phyloP scores from a whole-genome alignment of 2,329 filamentous ascomycete genomes.

The Pseudocercospora fijiensis region DNA sequence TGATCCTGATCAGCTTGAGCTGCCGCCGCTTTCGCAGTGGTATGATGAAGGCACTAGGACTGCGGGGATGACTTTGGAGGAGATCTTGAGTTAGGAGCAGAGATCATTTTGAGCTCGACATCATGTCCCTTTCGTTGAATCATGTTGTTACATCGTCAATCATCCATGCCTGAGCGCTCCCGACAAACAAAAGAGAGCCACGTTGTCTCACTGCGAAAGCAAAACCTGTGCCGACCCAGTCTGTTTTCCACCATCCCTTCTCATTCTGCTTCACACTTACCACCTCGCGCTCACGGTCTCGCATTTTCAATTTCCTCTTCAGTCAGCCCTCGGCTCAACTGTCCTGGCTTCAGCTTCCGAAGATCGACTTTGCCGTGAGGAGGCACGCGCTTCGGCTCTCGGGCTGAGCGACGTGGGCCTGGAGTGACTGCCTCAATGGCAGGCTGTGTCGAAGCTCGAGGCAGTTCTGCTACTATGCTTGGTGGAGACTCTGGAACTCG shows the following conservation, averaged over 20 bases:
- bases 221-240: too few species aligned
- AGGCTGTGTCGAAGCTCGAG: not conserved
- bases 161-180: not conserved
- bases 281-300: not conserved
- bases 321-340: not conserved
- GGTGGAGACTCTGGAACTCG: not conserved
- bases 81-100: constrained; percentile 11
- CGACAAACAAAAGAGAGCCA: not conserved
- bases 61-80: constrained; percentile 11
- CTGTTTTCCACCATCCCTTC: not conserved
- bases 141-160: not conserved
- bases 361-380: not conserved
- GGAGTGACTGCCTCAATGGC: not conserved
- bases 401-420: not conserved
- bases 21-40: constrained; percentile 33
- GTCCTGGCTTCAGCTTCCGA: not conserved
- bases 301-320: not conserved
- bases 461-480: not conserved
- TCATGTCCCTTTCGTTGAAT: not conserved
- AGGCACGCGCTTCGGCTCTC: not conserved
- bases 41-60: constrained; percentile 16
- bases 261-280: not conserved
- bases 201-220: not conserved
- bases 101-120: too few species aligned
- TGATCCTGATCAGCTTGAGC: constrained; percentile 30